These are phyloP conservation scores for Lunasporangiospora selenospora DNA, from an alignment of 192 early-diverging fungal species.

Conservation along the genomic window DNA sequence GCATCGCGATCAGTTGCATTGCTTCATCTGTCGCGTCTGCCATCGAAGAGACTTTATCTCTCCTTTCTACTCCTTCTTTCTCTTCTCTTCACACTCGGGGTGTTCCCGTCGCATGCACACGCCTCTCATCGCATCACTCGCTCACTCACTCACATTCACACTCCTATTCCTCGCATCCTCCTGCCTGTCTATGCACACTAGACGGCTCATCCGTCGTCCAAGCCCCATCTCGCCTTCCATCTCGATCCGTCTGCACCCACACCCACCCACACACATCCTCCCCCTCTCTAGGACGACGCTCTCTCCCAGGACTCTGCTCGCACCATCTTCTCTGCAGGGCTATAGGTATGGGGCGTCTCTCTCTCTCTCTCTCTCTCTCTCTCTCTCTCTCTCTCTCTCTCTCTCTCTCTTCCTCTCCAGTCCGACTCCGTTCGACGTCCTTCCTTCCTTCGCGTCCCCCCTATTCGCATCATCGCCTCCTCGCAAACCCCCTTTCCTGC, in stretches of 20 bases:
- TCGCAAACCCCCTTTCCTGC: background rate
- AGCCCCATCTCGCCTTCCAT: no score
- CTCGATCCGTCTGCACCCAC: no score
- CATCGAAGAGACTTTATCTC: no score
- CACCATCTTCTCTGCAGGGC: background rate
- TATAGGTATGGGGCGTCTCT: background rate
- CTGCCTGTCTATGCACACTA: background rate
- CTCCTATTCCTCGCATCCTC: background rate
- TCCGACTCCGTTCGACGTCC: no score
- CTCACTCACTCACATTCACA: background rate
- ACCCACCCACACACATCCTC: background rate
- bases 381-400: background rate
- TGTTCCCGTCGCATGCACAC: no score
- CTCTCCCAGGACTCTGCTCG: background rate
- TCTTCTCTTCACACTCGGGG: constrained; percentile 7
- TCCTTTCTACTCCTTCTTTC: background rate
- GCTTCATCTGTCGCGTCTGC: no score
- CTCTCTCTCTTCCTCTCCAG: background rate
- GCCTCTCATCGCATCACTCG: background rate
- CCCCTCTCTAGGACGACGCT: background rate
- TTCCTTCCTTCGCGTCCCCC: background rate
- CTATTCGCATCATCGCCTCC: background rate
- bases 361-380: background rate
- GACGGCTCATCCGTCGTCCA: background rate
- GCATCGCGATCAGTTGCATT: no score